Percentiles rank a stretch among this genome's conserved stretches.
These are phyloP conservation scores for Leccinum pachyderme DNA, from an alignment of 1,284 basidiomycete species.

Conservation along the genomic window DNA sequence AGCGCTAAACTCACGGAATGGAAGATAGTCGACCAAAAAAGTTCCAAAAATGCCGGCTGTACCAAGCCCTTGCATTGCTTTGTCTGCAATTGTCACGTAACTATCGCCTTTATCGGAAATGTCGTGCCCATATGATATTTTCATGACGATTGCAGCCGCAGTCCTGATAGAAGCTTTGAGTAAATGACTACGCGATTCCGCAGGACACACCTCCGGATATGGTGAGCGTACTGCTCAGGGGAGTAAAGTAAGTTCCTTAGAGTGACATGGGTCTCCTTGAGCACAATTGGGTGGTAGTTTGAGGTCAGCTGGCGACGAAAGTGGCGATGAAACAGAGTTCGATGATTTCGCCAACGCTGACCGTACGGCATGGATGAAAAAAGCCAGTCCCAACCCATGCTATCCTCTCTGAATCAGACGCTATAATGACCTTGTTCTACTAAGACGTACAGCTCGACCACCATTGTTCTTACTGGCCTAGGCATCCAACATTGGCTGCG, in stretches of 20 bases:
- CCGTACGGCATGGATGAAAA: slow-evolving; percentile 47
- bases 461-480: slow-evolving; percentile 41
- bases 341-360: slow-evolving; percentile 42
- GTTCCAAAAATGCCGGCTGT: slow-evolving; percentile 42
- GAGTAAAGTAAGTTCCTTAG: slow-evolving; percentile 36
- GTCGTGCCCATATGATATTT: slow-evolving; percentile 40
- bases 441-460: slow-evolving; percentile 41
- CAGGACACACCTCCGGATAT: slow-evolving; percentile 35
- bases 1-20: slow-evolving; percentile 19
- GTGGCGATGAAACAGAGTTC: slow-evolving; percentile 45
- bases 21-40: slow-evolving; percentile 39
- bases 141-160: slow-evolving; percentile 40
- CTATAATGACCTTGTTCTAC: not conserved
- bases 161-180: slow-evolving; percentile 21
- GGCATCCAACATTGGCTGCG: not conserved
- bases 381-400: slow-evolving; percentile 50
- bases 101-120: slow-evolving; percentile 39
- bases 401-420: slow-evolving; percentile 18
- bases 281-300: slow-evolving; percentile 37
- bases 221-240: slow-evolving; percentile 37
- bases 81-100: slow-evolving; percentile 45
- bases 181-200: not conserved
- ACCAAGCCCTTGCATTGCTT: slow-evolving; percentile 35
- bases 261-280: slow-evolving; percentile 39
- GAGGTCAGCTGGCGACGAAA: slow-evolving; percentile 36